Evolutionary conservation across 2,329 filamentous ascomycete species (phyloP).

Genomic region (Lasiodiplodia citricola): DNA sequence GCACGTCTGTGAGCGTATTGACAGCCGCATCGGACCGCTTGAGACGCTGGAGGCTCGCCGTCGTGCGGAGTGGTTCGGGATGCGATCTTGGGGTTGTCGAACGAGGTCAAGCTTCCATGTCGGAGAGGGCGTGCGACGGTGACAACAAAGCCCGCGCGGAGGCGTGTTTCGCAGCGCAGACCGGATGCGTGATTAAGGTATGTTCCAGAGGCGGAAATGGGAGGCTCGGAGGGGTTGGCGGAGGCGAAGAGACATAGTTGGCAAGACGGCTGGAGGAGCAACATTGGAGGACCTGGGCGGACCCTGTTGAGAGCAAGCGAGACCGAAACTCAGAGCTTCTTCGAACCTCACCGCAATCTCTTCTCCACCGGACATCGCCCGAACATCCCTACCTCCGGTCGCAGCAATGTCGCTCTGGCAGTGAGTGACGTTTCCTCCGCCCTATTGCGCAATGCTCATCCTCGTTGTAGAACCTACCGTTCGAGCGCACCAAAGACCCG

Average conservation of each 20-base stretch:
- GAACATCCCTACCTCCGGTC: neutral
- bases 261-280: slow-evolving; percentile 13
- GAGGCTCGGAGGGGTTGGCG: slow-evolving; percentile 7
- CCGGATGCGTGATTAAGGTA: neutral
- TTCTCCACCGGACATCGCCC: neutral
- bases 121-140: neutral
- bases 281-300: slow-evolving; percentile 20
- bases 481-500: slow-evolving; percentile 73
- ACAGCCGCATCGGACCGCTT: slow-evolving; percentile 21
- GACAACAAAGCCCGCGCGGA: neutral
- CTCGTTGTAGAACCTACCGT: slow-evolving; percentile 61
- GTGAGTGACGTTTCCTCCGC: slow-evolving; percentile 33
- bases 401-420: slow-evolving; percentile 44
- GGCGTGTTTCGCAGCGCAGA: neutral
- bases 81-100: neutral
- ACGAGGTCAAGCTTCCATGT: slow-evolving; percentile 22
- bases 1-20: neutral
- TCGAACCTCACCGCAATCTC: slow-evolving; percentile 19
- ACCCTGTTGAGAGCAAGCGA: slow-evolving; percentile 21
- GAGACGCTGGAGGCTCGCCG: neutral
- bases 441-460: neutral
- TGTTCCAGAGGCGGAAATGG: slow-evolving; percentile 14
- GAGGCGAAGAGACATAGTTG: slow-evolving; percentile 23
- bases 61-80: neutral
- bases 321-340: slow-evolving; percentile 18